Conservation (phyloP, 1,139 yeast species). For the Candida mesenterica region DNA sequence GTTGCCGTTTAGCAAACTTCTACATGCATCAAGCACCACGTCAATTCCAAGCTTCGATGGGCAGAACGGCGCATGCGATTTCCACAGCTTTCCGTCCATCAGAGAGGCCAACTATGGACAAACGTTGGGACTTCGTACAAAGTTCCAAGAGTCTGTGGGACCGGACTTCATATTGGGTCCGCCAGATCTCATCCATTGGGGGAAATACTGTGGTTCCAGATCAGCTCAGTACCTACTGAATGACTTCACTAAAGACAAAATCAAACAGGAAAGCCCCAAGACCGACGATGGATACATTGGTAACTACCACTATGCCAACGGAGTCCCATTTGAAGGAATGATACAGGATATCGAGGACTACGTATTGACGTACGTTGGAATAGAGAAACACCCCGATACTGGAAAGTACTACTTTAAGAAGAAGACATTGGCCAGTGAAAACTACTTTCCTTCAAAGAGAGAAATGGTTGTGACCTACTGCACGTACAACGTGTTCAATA, state of each 20-base stretch:
- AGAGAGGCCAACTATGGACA: constrained; percentile 33
- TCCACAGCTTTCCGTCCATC: constrained; percentile 5
- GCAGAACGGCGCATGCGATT: background rate
- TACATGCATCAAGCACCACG: constrained; percentile 1
- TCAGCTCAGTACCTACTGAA: constrained; percentile 29
- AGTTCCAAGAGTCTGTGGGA: constrained; percentile 20
- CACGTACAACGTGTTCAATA: constrained; percentile 47
- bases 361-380: constrained; percentile 28
- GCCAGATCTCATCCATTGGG: constrained; percentile 42
- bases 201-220: constrained; percentile 34
- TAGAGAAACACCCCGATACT: constrained; percentile 17
- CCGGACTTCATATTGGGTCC: constrained; percentile 26
- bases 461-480: constrained; percentile 49
- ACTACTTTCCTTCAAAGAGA: constrained; percentile 18
- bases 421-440: constrained; percentile 8
- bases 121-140: constrained; percentile 24
- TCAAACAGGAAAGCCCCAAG: constrained; percentile 9
- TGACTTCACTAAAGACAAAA: constrained; percentile 23
- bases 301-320: constrained; percentile 40
- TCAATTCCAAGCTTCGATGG: constrained; percentile 1
- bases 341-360: constrained; percentile 31
- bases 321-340: constrained; percentile 24
- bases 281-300: constrained; percentile 45
- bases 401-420: constrained; percentile 17
- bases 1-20: constrained; percentile 2